Evolutionary conservation across 2,329 filamentous ascomycete genomes (phyloP).

Genomic region (Hyphodiscus sp.): DNA sequence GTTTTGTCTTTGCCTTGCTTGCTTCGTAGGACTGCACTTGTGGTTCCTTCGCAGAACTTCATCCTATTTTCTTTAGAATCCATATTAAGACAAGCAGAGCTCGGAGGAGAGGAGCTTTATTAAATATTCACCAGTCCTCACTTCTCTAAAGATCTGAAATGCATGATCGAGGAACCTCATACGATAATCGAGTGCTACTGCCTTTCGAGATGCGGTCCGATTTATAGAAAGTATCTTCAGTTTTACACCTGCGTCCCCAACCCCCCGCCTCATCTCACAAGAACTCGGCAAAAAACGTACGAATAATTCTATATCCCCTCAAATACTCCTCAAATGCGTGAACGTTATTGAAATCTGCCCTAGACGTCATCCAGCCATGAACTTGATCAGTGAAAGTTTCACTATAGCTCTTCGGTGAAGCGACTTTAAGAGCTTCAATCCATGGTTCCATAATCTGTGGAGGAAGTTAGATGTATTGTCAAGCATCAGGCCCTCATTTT

Average conservation of each 20-base stretch:
- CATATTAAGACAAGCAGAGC: background rate
- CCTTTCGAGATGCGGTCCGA: too few species aligned
- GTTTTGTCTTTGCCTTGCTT: too few species aligned
- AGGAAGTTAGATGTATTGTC: slow-evolving; percentile 34
- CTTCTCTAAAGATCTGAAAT: too few species aligned
- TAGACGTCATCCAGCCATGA: slow-evolving; percentile 69
- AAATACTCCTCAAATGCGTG: slow-evolving; percentile 55
- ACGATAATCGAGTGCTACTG: too few species aligned
- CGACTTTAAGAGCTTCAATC: slow-evolving; percentile 35
- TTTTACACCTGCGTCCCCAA: background rate
- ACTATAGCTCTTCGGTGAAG: slow-evolving; percentile 45
- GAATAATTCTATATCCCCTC: slow-evolving; percentile 53
- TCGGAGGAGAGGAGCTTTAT: too few species aligned
- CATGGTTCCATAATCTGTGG: slow-evolving; percentile 31
- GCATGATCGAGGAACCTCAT: too few species aligned
- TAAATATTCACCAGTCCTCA: background rate
- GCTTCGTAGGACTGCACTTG: too few species aligned
- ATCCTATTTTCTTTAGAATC: background rate
- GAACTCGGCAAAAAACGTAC: slow-evolving; percentile 52
- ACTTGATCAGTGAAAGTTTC: slow-evolving; percentile 62
- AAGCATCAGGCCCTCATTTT: too few species aligned
- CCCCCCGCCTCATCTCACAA: slow-evolving; percentile 1
- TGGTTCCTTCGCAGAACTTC: background rate
- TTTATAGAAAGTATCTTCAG: background rate
- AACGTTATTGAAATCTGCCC: slow-evolving; percentile 46